Conservation (phyloP, 129 eudicot genomes). For the Rutidosis leptorrhynchoides region DNA sequence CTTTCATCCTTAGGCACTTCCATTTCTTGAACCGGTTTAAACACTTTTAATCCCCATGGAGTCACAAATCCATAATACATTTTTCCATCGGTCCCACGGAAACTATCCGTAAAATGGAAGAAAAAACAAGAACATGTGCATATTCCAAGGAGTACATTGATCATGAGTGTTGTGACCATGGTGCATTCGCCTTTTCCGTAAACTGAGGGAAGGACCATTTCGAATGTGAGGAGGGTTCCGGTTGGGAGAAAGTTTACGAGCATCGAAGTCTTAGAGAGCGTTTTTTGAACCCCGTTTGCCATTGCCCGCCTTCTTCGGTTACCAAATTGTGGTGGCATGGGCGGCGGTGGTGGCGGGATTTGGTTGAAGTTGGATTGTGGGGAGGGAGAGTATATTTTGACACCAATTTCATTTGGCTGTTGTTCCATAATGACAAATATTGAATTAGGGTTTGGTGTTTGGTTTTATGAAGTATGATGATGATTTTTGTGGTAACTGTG, state of each 20-base stretch:
- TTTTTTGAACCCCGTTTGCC: conserved; percentile 71
- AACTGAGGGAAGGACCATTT: conserved; percentile 77
- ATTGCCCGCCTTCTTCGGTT: conserved; percentile 44
- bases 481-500: conserved; percentile 22
- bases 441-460: background rate
- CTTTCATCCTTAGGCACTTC: conserved; percentile 78
- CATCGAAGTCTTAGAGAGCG: conserved; percentile 89
- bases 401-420: conserved; percentile 44
- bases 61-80: conserved; percentile 74
- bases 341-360: conserved; percentile 30
- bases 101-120: conserved; percentile 93
- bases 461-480: conserved; percentile 7
- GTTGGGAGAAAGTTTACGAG: conserved; percentile 92
- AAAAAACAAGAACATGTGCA: conserved; percentile 80
- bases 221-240: conserved; percentile 88
- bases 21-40: conserved; percentile 50
- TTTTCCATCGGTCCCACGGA: conserved; percentile 66
- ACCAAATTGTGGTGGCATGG: conserved; percentile 31
- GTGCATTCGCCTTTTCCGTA: conserved; percentile 63
- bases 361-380: conserved; percentile 33
- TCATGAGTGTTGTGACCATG: conserved; percentile 60
- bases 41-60: conserved; percentile 60
- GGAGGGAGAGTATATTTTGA: conserved; percentile 62
- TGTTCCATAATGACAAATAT: conserved; percentile 42
- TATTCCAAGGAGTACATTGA: conserved; percentile 40